Evolutionary conservation across 441 rosid genomes (phyloP), one percentile per base, ranked within the genome.

Genomic region (Euphorbia celastroides): DNA sequence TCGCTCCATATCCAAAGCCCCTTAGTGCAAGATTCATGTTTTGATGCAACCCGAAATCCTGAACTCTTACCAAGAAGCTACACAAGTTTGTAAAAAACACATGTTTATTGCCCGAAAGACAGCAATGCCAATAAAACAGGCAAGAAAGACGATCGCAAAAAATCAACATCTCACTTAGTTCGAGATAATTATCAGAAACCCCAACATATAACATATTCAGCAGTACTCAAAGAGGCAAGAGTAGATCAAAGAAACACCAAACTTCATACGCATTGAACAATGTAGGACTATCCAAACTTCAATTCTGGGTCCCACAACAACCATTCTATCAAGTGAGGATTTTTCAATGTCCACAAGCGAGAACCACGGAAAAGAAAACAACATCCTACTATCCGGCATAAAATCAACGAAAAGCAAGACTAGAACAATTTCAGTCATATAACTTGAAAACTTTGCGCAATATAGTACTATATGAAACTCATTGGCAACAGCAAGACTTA

Each of bases 1-100:
- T 85, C 75, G 73, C 92, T 88, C 97, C 97, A 90, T 77, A 93
- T 70, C 97, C 98, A 93, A 64, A 93, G 92, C 65, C 98, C 97
- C 73, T 90, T 83, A 1, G 98, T 93, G 70, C 97, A 88, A 0
- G 97, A 96, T 31, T 81, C 83, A 70, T 88, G 97, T 67, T 93
- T 93, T 48, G 98, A 84, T 41, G 92, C 92, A 68, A 93, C 96
- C 76, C 82, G 94, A 78, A 93, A 93, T 64, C 97, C 98, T 71
- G 86, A 84, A 66, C 92, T 88, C 68, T 89, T 83, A 67, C 97
- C 98, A 86, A 90, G 98, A 75, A 93, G 91, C 97, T 93, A 80
- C 74, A 62, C 62, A 62, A 72, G 36, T 57, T 55, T 27, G 19
- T 38, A 58, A 68, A 48, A 73, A 16, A 28, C 42, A 19, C 17